Evolutionary conservation across 805 yeast genomes (phyloP), one percentile per base, ranked within the genome.

Genomic region (Vanderwaltozyma yarrowii): DNA sequence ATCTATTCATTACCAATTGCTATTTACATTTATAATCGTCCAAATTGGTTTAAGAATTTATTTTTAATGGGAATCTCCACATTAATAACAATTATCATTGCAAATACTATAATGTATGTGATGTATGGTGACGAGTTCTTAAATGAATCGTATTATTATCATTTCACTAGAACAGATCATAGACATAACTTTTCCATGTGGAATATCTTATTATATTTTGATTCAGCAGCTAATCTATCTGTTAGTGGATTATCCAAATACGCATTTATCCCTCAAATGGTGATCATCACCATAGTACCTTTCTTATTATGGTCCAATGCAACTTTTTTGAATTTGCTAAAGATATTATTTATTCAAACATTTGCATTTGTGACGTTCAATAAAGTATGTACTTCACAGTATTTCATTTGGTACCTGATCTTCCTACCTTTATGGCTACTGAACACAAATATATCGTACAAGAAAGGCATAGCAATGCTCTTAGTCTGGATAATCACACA

Each of bases 121-220:
- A 44, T 71, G 2, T 88, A 87, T 52, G 96, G 95, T 1, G 54
- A 62, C 33, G 89, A 84, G 45, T 89, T 80, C 54, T 42, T 92
- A 11, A 65, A 74, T 30, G 83, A 89, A 49, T 72, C 96, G 0
- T 87, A 84, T 54, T 53, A 86, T 4, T 88, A 89, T 56, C 98
- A 89, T 58, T 62, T 89, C 30, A 67, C 74, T 8, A 67, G 98
- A 43, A 60, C 85, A 4, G 98, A 92, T 58, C 98, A 92, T 59
- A 74, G 98, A 34, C 98, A 92, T 61, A 92, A 92, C 60, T 92
- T 92, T 55, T 84, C 95, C 4, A 66, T 88, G 2, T 92, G 88
- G 71, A 83, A 88, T 56, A 64, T 85, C 11, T 64, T 79, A 17
- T 64, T 92, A 30, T 82, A 81, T 56, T 74, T 71, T 53, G 70